Evolutionary conservation across 148 eudicot species (phyloP), one percentile per base, ranked within the genome.

Genomic region (Rhododendron griersonianum): DNA sequence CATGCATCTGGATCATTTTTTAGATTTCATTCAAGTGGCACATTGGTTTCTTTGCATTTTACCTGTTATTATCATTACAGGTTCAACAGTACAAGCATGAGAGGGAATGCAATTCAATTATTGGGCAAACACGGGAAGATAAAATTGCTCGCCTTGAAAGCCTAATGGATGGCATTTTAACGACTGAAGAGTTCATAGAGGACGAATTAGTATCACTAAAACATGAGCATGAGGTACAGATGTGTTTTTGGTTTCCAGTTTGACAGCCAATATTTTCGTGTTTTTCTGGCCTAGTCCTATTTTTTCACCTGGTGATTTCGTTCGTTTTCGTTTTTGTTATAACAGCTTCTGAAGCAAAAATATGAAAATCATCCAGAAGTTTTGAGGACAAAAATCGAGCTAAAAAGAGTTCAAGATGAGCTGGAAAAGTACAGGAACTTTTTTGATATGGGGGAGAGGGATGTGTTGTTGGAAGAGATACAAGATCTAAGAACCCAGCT

Each of bases 71-170:
- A 6, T 81, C 25, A 50, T 75, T 91, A 65, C 96, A 97, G 99
- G 93, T 97, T 86, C 98, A 97, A 85, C 99, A 98, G 84, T 95
- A 94, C 88, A 98, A 95, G 88, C 98, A 98, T 86, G 98, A 95
- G 93, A 91, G 99, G 86, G 99, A 98, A 88, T 95, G 99, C 92
- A 95, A 91, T 87, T 92, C 93, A 35, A 94, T 97, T 79, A 94
- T 97, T 78, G 94, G 93, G 63, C 96, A 93, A 87, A 94, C 94
- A 48, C 92, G 99, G 44, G 99, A 97, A 89, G 99, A 97, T 87
- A 97, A 97, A 89, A 97, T 97, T 83, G 90, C 86, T 87, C 98
- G 96, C 63, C 98, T 97, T 88, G 99, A 95, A 92, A 91, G 93
- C 92, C 90, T 95, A 84, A 94, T 98, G 98, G 99, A 98, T 92